phyloP scores from a whole-genome alignment of 805 yeast species.

The Lachancea nothofagi region DNA sequence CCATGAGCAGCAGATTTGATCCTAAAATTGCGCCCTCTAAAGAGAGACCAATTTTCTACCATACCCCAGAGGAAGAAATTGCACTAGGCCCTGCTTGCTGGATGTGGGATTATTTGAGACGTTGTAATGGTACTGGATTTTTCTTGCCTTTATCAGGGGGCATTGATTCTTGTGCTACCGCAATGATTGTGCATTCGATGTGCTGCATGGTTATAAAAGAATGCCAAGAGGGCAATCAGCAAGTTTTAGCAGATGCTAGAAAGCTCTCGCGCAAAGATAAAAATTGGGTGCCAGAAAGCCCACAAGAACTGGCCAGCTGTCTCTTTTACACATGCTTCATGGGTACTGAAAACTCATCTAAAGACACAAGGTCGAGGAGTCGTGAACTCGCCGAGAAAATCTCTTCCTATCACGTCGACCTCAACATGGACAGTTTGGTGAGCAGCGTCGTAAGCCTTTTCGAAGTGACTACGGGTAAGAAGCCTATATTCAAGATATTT shows the following conservation, averaged over 20 bases:
- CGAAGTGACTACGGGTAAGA: constrained; percentile 84
- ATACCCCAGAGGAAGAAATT: constrained; percentile 89
- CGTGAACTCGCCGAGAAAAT: constrained; percentile 64
- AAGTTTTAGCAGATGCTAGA: constrained; percentile 74
- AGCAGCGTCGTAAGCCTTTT: constrained; percentile 67
- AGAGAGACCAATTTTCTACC: constrained; percentile 50
- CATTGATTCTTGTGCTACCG: constrained; percentile 96
- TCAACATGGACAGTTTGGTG: constrained; percentile 87
- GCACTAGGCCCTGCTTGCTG: constrained; percentile 99
- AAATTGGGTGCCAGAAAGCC: constrained; percentile 61
- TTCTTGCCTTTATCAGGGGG: constrained; percentile 96
- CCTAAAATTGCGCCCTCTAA: constrained; percentile 55
- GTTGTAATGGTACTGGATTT: constrained; percentile 86
- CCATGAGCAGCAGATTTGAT: constrained; percentile 52
- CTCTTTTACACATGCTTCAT: constrained; percentile 88
- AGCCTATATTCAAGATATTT: constrained; percentile 82
- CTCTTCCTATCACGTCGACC: constrained; percentile 85
- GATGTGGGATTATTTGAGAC: constrained; percentile 96
- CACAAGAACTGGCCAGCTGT: constrained; percentile 67
- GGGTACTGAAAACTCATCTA: constrained; percentile 93
- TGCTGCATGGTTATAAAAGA: constrained; percentile 76
- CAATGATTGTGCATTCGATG: constrained; percentile 91
- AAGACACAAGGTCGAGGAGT: constrained; percentile 80
- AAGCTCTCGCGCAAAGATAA: constrained; percentile 52
- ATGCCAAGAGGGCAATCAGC: constrained; percentile 59